These are phyloP conservation scores for Solanum lycopersicoides DNA, from an alignment of 257 asterid genomes.

Conservation along the genomic window DNA sequence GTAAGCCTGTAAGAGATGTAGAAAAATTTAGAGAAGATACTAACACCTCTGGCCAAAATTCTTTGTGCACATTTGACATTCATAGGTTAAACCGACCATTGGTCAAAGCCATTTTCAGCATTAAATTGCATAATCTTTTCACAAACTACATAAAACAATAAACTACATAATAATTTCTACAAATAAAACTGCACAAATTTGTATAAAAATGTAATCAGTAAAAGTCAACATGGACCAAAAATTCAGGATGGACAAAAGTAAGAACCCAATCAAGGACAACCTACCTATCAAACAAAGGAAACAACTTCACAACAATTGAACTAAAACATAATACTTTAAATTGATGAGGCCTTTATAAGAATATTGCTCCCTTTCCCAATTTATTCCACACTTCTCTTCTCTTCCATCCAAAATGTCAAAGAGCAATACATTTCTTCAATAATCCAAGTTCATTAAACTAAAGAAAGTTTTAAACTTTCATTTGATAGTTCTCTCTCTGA, in stretches of 20 bases:
- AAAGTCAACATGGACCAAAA: neutral
- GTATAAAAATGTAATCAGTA: neutral
- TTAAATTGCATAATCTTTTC: neutral
- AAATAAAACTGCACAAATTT: neutral
- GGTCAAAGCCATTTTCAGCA: neutral
- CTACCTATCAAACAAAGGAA: neutral
- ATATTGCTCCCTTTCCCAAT: neutral
- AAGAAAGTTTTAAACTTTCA: neutral
- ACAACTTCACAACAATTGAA: neutral
- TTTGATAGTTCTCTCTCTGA: neutral
- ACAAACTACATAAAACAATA: neutral
- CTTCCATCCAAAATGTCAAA: neutral
- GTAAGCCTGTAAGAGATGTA: neutral
- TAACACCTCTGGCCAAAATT: neutral
- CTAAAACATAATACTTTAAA: neutral
- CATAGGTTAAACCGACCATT: neutral
- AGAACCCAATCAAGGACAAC: neutral
- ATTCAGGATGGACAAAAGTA: neutral
- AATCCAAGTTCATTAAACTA: neutral
- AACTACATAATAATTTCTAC: neutral
- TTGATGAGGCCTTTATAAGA: neutral
- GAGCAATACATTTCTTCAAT: neutral
- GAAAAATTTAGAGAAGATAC: neutral
- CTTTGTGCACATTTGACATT: neutral
- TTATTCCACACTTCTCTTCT: neutral